These are phyloP conservation scores for Rhodotorula sp. DNA, from an alignment of 1,284 basidiomycete genomes.

Conservation along the genomic window DNA sequence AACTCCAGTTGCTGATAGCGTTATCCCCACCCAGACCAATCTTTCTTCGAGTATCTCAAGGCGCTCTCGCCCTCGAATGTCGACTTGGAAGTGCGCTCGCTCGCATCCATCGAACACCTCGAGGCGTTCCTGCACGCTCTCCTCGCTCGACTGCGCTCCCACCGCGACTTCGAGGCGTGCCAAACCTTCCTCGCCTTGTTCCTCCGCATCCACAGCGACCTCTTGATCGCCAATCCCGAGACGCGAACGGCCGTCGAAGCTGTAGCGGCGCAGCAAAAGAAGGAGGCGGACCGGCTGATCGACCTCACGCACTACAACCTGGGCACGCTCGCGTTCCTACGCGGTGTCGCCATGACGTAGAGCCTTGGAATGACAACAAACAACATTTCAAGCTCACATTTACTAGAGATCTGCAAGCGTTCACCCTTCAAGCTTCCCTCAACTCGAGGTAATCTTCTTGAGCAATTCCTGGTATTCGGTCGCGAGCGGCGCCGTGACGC, in stretches of 20 bases:
- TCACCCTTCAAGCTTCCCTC: not conserved
- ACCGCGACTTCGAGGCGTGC: constrained; percentile 91
- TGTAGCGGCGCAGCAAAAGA: constrained; percentile 30
- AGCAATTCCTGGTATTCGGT: constrained; percentile 73
- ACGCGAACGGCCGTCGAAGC: constrained; percentile 15
- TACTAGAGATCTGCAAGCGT: not conserved
- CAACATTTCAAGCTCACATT: not conserved
- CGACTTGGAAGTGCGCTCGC: constrained; percentile 83
- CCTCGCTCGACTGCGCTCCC: constrained; percentile 67
- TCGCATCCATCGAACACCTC: constrained; percentile 59
- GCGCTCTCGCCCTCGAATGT: constrained; percentile 83
- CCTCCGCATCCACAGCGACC: constrained; percentile 77
- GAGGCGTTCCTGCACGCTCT: constrained; percentile 72
- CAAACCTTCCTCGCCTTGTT: constrained; percentile 85
- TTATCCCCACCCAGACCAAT: constrained; percentile 59
- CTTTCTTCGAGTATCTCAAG: constrained; percentile 82
- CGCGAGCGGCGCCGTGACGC: constrained; percentile 67
- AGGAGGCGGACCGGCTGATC: constrained; percentile 35
- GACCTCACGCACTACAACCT: constrained; percentile 36
- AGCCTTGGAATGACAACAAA: not conserved
- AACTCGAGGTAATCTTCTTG: constrained; percentile 49
- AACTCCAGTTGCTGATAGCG: constrained; percentile 3
- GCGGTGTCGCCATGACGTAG: constrained; percentile 28
- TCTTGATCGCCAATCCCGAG: constrained; percentile 56
- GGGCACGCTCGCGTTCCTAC: constrained; percentile 37